Conservation (phyloP, 2,329 filamentous ascomycete genomes). For the Claviceps fusiformis region DNA sequence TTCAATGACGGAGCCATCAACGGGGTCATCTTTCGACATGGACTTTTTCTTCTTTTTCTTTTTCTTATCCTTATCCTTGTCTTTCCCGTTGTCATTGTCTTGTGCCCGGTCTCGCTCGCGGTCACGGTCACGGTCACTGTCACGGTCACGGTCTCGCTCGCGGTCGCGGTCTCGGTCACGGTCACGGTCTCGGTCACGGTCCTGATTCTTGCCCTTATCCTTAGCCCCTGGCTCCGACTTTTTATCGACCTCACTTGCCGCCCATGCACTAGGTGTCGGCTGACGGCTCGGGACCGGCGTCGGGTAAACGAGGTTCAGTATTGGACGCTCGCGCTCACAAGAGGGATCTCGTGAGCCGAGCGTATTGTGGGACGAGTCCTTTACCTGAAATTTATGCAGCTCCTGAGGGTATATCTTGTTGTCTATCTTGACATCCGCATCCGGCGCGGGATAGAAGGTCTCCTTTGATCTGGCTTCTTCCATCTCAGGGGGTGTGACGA, state of each 20-base stretch:
- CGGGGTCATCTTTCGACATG: conserved; percentile 11
- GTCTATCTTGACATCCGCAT: conserved; percentile 52
- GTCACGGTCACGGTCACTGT: no score
- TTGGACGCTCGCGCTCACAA: conserved; percentile 39
- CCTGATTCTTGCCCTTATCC: not conserved
- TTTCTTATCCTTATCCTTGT: conserved; percentile 7
- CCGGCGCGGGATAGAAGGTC: conserved; percentile 40
- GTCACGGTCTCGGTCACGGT: not conserved
- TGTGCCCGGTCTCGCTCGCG: not conserved
- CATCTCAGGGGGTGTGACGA: conserved; percentile 43
- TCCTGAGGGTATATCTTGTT: conserved; percentile 42
- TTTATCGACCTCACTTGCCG: not conserved
- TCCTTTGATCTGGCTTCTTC: conserved; percentile 25
- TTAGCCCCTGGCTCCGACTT: not conserved
- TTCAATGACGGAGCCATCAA: conserved; percentile 23
- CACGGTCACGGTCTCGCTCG: not conserved
- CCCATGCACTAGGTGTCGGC: conserved; percentile 28
- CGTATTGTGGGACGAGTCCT: conserved; percentile 13
- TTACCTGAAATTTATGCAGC: conserved; percentile 23
- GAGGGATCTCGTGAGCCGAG: conserved; percentile 38
- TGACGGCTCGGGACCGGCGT: conserved; percentile 34
- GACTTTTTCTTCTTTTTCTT: conserved; percentile 9
- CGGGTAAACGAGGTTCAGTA: conserved; percentile 47
- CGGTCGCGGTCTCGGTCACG: not conserved
- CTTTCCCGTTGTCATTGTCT: conserved; percentile 5